Evolutionary conservation across 179 eudicot species (phyloP).

Genomic region (Beta macrorhiza): DNA sequence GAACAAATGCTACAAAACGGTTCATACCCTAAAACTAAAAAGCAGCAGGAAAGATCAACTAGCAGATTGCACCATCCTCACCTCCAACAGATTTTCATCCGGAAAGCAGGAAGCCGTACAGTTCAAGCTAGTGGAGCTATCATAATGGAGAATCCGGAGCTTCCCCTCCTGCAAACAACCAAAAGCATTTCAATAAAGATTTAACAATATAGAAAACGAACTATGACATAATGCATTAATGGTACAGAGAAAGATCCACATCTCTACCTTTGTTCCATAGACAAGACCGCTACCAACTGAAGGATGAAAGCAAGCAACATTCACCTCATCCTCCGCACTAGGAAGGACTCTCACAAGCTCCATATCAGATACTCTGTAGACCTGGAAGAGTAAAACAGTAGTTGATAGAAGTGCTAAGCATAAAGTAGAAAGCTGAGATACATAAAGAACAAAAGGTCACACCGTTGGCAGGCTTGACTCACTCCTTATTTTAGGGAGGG

Average conservation of each 20-base stretch:
- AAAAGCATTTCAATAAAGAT: constrained; percentile 4
- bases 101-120: constrained; percentile 43
- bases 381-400: constrained; percentile 31
- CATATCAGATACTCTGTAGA: constrained; percentile 89
- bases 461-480: not conserved
- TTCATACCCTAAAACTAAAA: not conserved
- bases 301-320: constrained; percentile 96
- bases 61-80: constrained; percentile 23
- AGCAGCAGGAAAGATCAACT: constrained; percentile 3
- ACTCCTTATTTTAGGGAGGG: not conserved
- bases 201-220: constrained; percentile 4
- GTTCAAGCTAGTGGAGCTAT: constrained; percentile 44
- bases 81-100: constrained; percentile 76
- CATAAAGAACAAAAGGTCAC: not conserved
- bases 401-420: not conserved
- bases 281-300: constrained; percentile 87
- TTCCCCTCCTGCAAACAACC: constrained; percentile 77
- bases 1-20: not conserved
- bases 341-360: constrained; percentile 96
- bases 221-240: constrained; percentile 6
- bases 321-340: constrained; percentile 94
- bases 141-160: constrained; percentile 85
- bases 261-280: constrained; percentile 85
- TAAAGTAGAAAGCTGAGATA: not conserved
- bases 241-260: not conserved